phyloP scores from a whole-genome alignment of 352 stramenopile genomes.

The Blastocystis sp. region DNA sequence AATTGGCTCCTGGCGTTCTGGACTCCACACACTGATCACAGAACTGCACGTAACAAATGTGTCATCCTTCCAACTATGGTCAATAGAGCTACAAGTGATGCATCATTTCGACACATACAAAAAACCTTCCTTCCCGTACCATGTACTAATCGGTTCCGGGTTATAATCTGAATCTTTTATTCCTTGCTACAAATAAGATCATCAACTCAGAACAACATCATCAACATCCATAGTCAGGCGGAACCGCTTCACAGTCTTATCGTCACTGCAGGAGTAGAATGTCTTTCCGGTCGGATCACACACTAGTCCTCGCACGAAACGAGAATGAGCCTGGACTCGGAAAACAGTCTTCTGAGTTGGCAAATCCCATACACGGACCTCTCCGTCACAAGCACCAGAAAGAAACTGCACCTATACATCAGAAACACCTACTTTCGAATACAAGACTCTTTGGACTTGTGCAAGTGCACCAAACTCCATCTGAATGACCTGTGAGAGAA shows the following conservation, averaged over 20 bases:
- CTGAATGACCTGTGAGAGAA: conserved; percentile 89
- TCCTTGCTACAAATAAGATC: conserved; percentile 4
- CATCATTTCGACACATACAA: conserved; percentile 67
- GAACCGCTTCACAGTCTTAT: conserved; percentile 89
- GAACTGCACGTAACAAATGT: conserved; percentile 83
- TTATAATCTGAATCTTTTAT: conserved; percentile 34
- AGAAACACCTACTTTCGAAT: background rate
- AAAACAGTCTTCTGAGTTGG: conserved; percentile 84
- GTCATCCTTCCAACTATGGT: conserved; percentile 90
- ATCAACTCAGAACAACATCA: background rate
- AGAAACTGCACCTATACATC: conserved; percentile 70
- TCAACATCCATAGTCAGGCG: conserved; percentile 65
- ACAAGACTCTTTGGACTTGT: conserved; percentile 81
- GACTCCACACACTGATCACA: conserved; percentile 89
- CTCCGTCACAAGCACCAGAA: conserved; percentile 79
- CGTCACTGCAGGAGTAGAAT: conserved; percentile 88
- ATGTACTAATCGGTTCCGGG: conserved; percentile 70
- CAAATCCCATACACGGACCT: conserved; percentile 95
- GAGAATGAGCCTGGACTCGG: conserved; percentile 82
- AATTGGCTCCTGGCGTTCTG: conserved; percentile 81
- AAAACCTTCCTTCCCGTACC: conserved; percentile 77
- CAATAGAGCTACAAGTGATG: conserved; percentile 73
- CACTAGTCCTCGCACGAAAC: conserved; percentile 84
- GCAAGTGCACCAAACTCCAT: conserved; percentile 86
- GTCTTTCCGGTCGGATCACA: conserved; percentile 73